phyloP scores from a whole-genome alignment of 352 stramenopile species.

The Elongisporangium anandrum region DNA sequence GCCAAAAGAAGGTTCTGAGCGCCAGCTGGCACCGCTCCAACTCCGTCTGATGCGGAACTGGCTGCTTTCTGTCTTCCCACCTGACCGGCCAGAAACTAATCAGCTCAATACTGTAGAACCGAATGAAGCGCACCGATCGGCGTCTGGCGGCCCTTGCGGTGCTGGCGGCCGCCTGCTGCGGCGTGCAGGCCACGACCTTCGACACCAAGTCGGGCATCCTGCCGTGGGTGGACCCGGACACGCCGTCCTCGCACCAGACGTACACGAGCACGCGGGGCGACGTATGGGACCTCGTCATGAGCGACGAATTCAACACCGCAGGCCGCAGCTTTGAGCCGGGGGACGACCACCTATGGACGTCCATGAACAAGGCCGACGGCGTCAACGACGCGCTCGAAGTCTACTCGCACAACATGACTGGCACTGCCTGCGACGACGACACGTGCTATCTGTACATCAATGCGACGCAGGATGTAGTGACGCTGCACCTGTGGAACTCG shows the following conservation, averaged over 20 bases:
- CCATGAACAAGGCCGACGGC: slow-evolving; percentile 63
- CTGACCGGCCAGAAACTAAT: not conserved
- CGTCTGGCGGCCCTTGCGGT: not conserved
- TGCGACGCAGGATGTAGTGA: slow-evolving; percentile 30
- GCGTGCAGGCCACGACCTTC: slow-evolving; percentile 16
- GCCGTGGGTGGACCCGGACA: slow-evolving; percentile 60
- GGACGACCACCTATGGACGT: slow-evolving; percentile 93
- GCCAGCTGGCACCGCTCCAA: no score
- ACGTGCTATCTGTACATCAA: slow-evolving; percentile 69
- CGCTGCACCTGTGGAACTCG: slow-evolving; percentile 51
- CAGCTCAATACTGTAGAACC: not conserved
- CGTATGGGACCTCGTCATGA: slow-evolving; percentile 65
- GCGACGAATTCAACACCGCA: slow-evolving; percentile 66
- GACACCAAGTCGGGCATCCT: slow-evolving; percentile 51
- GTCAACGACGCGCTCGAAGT: slow-evolving; percentile 68
- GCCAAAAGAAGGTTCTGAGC: not conserved
- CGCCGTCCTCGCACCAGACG: slow-evolving; percentile 27
- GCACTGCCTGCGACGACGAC: slow-evolving; percentile 45
- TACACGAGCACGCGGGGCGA: slow-evolving; percentile 56
- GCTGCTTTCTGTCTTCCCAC: not conserved
- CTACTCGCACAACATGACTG: slow-evolving; percentile 72
- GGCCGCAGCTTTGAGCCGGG: slow-evolving; percentile 87
- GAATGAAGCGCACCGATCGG: not conserved
- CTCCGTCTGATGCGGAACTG: not conserved
- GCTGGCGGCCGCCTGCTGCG: not conserved